Conservation (phyloP, 1,284 basidiomycete genomes). For the Cystobasidium slooffiae region DNA sequence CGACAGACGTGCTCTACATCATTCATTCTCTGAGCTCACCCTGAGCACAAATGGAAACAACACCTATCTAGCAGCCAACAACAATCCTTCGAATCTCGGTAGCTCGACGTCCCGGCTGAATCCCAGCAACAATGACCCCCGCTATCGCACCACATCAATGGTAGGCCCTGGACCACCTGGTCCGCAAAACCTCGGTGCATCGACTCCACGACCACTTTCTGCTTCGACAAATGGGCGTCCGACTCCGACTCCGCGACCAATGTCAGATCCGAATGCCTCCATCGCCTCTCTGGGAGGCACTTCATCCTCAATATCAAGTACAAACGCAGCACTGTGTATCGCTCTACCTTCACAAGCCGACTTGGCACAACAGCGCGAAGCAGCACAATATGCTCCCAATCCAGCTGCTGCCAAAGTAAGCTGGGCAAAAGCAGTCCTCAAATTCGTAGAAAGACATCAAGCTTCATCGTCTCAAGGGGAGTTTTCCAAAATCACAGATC, state of each 20-base stretch:
- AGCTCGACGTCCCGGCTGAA: slow-evolving; percentile 8
- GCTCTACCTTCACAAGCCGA: slow-evolving; percentile 38
- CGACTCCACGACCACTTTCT: slow-evolving; percentile 10
- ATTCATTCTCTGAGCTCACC: slow-evolving; percentile 37
- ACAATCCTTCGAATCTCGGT: not conserved
- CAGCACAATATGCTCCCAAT: slow-evolving; percentile 63
- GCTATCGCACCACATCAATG: slow-evolving; percentile 13
- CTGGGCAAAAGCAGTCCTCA: slow-evolving; percentile 79
- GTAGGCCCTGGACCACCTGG: not conserved
- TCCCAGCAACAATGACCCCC: slow-evolving; percentile 5
- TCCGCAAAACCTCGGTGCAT: not conserved
- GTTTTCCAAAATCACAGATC: slow-evolving; percentile 67
- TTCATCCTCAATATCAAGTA: slow-evolving; percentile 14
- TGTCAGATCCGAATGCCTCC: slow-evolving; percentile 21
- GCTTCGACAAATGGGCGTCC: slow-evolving; percentile 1
- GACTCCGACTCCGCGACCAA: not conserved
- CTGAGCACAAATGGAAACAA: slow-evolving; percentile 12
- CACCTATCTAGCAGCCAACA: slow-evolving; percentile 1
- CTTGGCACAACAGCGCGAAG: slow-evolving; percentile 59
- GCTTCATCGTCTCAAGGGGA: slow-evolving; percentile 57
- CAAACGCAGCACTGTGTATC: slow-evolving; percentile 22
- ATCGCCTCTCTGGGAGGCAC: slow-evolving; percentile 1
- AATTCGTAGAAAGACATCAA: slow-evolving; percentile 71
- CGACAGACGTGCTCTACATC: slow-evolving; percentile 25
- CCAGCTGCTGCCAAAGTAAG: slow-evolving; percentile 60